Evolutionary conservation across 306 rosid genomes (phyloP).

Genomic region (Benincasa hispida): DNA sequence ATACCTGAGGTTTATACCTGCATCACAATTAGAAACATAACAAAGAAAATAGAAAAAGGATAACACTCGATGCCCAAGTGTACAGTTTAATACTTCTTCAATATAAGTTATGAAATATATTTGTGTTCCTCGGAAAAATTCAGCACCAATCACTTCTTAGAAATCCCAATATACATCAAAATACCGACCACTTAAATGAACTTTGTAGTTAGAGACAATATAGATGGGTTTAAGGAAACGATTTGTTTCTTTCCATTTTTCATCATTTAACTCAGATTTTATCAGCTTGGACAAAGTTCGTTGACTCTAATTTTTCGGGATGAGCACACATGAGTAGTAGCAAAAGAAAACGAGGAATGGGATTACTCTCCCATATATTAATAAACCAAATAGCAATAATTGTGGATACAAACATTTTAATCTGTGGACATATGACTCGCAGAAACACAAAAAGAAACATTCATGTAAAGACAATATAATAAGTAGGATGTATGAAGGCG

Average conservation of each 20-base stretch:
- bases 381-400: neutral
- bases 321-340: neutral
- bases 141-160: neutral
- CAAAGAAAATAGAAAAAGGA: slow-evolving; percentile 11
- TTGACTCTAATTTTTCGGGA: neutral
- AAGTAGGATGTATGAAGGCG: neutral
- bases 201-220: neutral
- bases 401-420: neutral
- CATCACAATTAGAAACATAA: slow-evolving; percentile 35
- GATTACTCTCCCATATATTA: neutral
- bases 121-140: neutral
- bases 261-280: neutral
- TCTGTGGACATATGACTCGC: neutral
- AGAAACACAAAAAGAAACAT: neutral
- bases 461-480: neutral
- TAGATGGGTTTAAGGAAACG: too few species aligned
- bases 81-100: neutral
- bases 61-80: slow-evolving; percentile 8
- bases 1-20: slow-evolving; percentile 56
- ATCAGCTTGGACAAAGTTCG: neutral
- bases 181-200: neutral
- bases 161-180: neutral
- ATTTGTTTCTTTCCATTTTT: neutral
- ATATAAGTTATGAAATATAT: neutral
- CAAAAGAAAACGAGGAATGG: neutral